Conservation (phyloP, 768 basidiomycete species). For the Saitozyma sp. region DNA sequence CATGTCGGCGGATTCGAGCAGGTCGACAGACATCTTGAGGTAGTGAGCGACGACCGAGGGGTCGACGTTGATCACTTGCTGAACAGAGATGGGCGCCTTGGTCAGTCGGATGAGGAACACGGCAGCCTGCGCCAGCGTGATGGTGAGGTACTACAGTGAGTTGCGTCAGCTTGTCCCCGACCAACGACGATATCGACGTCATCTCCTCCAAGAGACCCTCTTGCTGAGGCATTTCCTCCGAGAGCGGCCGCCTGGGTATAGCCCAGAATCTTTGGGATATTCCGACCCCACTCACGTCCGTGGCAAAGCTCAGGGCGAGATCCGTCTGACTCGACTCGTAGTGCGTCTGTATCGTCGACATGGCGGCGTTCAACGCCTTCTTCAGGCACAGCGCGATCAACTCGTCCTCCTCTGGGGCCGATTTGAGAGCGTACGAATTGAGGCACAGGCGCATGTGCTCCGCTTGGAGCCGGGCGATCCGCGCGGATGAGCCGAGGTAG, state of each 20-base stretch:
- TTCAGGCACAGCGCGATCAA: slow-evolving; percentile 26
- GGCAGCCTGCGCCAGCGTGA: slow-evolving; percentile 28
- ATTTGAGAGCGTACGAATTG: slow-evolving; percentile 39
- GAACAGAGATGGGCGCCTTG: slow-evolving; percentile 20
- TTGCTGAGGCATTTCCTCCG: no score
- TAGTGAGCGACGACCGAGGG: slow-evolving; percentile 34
- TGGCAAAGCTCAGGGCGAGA: slow-evolving; percentile 37
- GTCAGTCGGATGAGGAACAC: slow-evolving; percentile 26
- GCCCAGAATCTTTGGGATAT: no score
- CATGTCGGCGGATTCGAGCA: slow-evolving; percentile 30
- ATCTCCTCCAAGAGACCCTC: background rate
- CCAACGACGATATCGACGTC: background rate
- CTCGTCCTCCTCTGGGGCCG: slow-evolving; percentile 28
- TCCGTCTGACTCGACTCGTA: slow-evolving; percentile 39
- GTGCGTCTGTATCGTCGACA: slow-evolving; percentile 37
- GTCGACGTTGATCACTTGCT: slow-evolving; percentile 19
- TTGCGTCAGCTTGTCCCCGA: background rate
- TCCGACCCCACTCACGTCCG: slow-evolving; percentile 31
- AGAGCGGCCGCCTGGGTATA: no score
- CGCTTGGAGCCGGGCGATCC: slow-evolving; percentile 31
- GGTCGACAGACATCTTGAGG: slow-evolving; percentile 35
- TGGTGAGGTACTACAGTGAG: slow-evolving; percentile 29
- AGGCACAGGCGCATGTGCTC: slow-evolving; percentile 43
- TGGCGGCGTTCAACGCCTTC: slow-evolving; percentile 40
- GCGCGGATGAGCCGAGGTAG: slow-evolving; percentile 32